Conservation (phyloP, 305 asterid species). For the Fraxinus floribunda region DNA sequence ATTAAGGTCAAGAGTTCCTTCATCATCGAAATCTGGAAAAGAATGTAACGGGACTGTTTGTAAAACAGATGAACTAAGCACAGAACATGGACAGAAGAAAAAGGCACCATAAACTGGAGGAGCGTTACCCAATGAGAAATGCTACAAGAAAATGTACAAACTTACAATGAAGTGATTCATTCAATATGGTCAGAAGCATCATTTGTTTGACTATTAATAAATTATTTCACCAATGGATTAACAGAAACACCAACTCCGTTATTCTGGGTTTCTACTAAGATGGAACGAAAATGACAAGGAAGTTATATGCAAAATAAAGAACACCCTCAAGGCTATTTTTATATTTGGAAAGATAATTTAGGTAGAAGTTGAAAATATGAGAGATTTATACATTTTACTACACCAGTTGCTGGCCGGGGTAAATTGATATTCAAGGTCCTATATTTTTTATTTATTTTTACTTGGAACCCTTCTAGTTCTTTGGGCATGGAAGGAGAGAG, state of each 20-base stretch:
- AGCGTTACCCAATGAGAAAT: background rate
- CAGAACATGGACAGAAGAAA: background rate
- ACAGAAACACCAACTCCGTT: background rate
- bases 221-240: background rate
- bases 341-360: background rate
- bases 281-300: background rate
- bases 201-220: background rate
- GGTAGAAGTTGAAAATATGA: background rate
- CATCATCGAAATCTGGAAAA: constrained; percentile 43
- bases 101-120: background rate
- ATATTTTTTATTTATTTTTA: background rate
- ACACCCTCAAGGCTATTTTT: background rate
- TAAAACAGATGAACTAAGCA: constrained; percentile 6
- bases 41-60: constrained; percentile 16
- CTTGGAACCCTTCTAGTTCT: background rate
- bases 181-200: background rate
- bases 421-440: background rate
- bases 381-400: background rate
- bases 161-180: background rate
- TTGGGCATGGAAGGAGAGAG: background rate
- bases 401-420: background rate
- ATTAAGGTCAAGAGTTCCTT: constrained; percentile 39
- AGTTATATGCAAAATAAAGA: background rate
- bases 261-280: background rate
- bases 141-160: background rate